These are phyloP conservation scores for Cairneyella variabilis DNA, from an alignment of 495 filamentous ascomycete genomes.

Conservation along the genomic window DNA sequence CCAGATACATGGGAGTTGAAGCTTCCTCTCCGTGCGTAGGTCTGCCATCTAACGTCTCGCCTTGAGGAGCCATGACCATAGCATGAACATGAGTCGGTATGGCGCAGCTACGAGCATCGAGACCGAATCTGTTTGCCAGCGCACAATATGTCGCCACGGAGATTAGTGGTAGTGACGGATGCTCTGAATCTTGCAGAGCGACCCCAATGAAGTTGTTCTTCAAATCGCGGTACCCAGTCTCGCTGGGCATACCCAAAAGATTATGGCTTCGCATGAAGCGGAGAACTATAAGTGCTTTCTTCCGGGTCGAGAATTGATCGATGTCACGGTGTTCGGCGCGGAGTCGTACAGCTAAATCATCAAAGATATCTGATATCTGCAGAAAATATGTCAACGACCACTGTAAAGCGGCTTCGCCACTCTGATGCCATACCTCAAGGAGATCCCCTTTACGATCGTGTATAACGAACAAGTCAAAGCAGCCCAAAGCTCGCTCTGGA, in stretches of 20 bases:
- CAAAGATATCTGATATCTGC: slow-evolving; percentile 58
- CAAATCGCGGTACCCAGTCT: slow-evolving; percentile 68
- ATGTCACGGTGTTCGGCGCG: slow-evolving; percentile 44
- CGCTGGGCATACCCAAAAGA: slow-evolving; percentile 61
- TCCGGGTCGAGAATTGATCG: slow-evolving; percentile 48
- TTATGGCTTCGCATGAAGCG: slow-evolving; percentile 60
- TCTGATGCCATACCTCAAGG: slow-evolving; percentile 57
- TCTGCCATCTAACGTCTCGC: slow-evolving; percentile 59
- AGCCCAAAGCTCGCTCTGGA: slow-evolving; percentile 71
- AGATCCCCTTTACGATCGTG: slow-evolving; percentile 66
- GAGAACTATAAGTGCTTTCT: slow-evolving; percentile 64
- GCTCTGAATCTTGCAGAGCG: slow-evolving; percentile 61
- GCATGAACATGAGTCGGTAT: slow-evolving; percentile 80
- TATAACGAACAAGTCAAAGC: slow-evolving; percentile 85
- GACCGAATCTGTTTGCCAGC: slow-evolving; percentile 50
- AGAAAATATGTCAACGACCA: slow-evolving; percentile 14
- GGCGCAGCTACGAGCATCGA: slow-evolving; percentile 69
- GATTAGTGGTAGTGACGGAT: slow-evolving; percentile 74
- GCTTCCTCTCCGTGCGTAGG: slow-evolving; percentile 20
- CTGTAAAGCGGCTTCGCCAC: not conserved
- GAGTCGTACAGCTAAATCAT: slow-evolving; percentile 56
- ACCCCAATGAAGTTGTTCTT: slow-evolving; percentile 84
- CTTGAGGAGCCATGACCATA: slow-evolving; percentile 55
- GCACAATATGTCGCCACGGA: slow-evolving; percentile 56
- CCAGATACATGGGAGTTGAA: slow-evolving; percentile 67